Evolutionary conservation across 2,329 filamentous ascomycete genomes (phyloP), one percentile per base, ranked within the genome.

Genomic region (Alternaria sp.): DNA sequence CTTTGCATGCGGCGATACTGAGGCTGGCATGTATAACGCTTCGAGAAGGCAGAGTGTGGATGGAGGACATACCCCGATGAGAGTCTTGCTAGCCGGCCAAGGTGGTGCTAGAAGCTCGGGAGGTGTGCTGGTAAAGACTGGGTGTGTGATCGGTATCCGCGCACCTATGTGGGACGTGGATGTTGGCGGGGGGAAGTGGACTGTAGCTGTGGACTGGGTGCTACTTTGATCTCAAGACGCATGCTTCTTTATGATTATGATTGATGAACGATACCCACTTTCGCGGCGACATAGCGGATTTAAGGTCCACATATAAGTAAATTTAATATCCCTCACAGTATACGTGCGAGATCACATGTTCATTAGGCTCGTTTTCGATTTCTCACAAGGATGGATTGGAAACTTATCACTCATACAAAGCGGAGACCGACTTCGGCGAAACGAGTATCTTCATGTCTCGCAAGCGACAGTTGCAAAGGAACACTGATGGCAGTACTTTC

Each of bases 121-220:
- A 15, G 66, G 66, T 21, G 65, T 77, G 1, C 70, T 65, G 26
- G 59, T 76, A 1, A 73, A 73, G 10, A 69, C 67, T 11, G 74
- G 73, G 1, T 36, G 58, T 61, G 55, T 79, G 1, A 67, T 84
- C 7, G 79, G 79, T 1, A 61, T 84, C 7, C 69, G 78, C 53
- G 70, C 79, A 47, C 82, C 82, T 5, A 71, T 73, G 40, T 84
- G 83, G 83, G 75, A 81, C 45, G 73, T 83, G 10, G 71, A 78
- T 56, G 59, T 83, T 23, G 69, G 71, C 0, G 75, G 71, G 3
- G 63, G 70, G 54, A 76, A 44, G 32, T 83, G 81, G 80, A 63
- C 71, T 12, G 77, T 83, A 15, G 82, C 73, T 50, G 80, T 82
- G 21, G 81, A 84, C 55, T 84, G 83, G 82, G 62, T 68, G 17